Conservation (phyloP, 257 asterid genomes). For the Lantana camara region DNA sequence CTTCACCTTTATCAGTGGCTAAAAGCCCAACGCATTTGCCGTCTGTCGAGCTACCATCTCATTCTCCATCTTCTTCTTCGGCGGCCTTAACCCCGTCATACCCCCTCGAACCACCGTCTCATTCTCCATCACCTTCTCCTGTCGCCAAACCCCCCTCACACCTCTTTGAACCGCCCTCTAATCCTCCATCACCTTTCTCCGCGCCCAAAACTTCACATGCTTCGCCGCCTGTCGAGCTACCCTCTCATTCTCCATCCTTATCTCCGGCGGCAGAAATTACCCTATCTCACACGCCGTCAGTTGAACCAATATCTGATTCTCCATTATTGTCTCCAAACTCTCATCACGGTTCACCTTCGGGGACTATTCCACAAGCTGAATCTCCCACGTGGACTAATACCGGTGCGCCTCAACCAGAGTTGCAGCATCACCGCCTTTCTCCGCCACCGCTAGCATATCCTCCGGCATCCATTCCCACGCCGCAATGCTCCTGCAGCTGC, state of each 20-base stretch:
- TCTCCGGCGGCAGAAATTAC: constrained; percentile 19
- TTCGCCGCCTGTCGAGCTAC: constrained; percentile 1
- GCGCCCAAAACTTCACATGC: not conserved
- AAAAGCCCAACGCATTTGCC: not conserved
- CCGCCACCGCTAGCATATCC: constrained; percentile 2
- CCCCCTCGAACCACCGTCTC: constrained; percentile 7
- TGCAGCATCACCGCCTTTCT: constrained; percentile 8
- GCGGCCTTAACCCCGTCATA: too few relatives aligned
- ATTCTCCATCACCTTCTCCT: not conserved
- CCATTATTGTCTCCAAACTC: constrained; percentile 18
- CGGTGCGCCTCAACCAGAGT: constrained; percentile 12
- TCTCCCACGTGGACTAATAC: not conserved
- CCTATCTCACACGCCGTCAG: not conserved
- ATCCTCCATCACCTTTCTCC: too few relatives aligned
- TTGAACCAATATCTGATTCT: constrained; percentile 8
- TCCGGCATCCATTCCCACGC: constrained; percentile 3
- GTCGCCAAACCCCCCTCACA: not conserved
- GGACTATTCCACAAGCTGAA: not conserved
- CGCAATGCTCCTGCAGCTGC: constrained; percentile 34
- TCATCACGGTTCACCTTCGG: constrained; percentile 1
- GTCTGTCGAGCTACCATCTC: not conserved
- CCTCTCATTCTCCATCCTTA: constrained; percentile 18
- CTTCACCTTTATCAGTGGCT: too few relatives aligned
- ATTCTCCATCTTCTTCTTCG: too few relatives aligned
- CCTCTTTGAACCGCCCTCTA: not conserved